Percentiles rank a stretch among this genome's conserved stretches.
Conservation (phyloP, 768 basidiomycete species). For the Ramaria sp. region DNA sequence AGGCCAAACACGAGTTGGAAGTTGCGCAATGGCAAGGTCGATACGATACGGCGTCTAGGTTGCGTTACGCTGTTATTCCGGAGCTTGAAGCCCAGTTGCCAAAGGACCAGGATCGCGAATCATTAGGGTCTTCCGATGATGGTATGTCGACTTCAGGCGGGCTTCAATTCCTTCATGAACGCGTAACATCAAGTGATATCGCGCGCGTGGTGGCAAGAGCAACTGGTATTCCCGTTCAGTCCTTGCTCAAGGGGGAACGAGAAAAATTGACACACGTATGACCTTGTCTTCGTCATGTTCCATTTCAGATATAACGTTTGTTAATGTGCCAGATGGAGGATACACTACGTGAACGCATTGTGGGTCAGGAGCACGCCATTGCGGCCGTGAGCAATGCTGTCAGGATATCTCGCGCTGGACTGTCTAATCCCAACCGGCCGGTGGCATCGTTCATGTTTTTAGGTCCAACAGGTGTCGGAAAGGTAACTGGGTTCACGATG, state of each 20-base stretch:
- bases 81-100: slow-evolving; percentile 67
- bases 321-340: slow-evolving; percentile 68
- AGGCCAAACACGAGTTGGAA: slow-evolving; percentile 77
- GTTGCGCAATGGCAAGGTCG: slow-evolving; percentile 85
- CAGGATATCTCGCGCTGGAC: slow-evolving; percentile 81
- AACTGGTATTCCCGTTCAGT: slow-evolving; percentile 87
- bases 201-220: slow-evolving; percentile 79
- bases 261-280: slow-evolving; percentile 82
- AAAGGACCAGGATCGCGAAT: slow-evolving; percentile 26
- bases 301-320: background rate
- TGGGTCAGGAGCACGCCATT: slow-evolving; percentile 90
- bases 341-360: slow-evolving; percentile 55
- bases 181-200: slow-evolving; percentile 85
- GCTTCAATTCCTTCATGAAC: slow-evolving; percentile 65
- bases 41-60: slow-evolving; percentile 71
- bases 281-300: slow-evolving; percentile 11
- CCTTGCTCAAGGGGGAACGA: slow-evolving; percentile 77
- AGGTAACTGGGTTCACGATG: slow-evolving; percentile 28
- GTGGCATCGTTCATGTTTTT: slow-evolving; percentile 89
- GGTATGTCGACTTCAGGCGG: slow-evolving; percentile 9
- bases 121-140: slow-evolving; percentile 34
- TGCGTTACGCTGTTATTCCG: slow-evolving; percentile 79
- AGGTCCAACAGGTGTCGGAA: slow-evolving; percentile 82
- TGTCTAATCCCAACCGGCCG: slow-evolving; percentile 81
- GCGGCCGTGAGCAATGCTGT: slow-evolving; percentile 81